Evolutionary conservation across 2,329 filamentous ascomycete genomes (phyloP), one percentile per base, ranked within the genome.

Genomic region (Neofusicoccum umdonicola): DNA sequence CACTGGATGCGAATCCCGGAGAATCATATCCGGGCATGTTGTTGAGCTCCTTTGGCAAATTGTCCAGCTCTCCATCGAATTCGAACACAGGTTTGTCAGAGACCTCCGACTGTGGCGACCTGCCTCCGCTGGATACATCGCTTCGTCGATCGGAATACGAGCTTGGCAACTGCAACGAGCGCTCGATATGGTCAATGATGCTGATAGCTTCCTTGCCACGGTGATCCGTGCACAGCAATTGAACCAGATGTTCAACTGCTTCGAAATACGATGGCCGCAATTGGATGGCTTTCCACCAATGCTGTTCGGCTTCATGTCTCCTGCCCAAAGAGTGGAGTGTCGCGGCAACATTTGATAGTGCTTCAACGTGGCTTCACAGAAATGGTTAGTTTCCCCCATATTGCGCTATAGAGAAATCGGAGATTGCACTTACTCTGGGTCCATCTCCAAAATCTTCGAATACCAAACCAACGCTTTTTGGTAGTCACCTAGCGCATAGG

Each of bases 221-320:
- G 65, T 96, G 90, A 66, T 88, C 91, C 56, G 85, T 87, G 74
- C 94, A 97, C 17, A 98, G 78, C 52, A 98, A 81, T 1, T 93
- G 92, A 35, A 98, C 91, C 1, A 99, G 84, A 80, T 98, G 93
- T 75, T 99, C 95, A 2, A 95, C 92, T 7, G 95, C 93, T 79
- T 99, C 95, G 65, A 99, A 90, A 77, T 96, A 96, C 73, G 88
- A 90, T 0, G 95, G 95, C 8, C 91, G 88, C 65, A 91, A 81
- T 72, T 88, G 90, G 31, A 98, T 88, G n/a, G 93, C 93, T 66
- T 86, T 87, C 68, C 90, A 82, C 95, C 95, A 99, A 72, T 93
- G 86, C 65, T 88, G 84, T 73, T 97, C 90, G 6, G 95, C 95
- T 72, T 98, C 94, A 54, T 90, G 85, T 65, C 90, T 90, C 66